phyloP scores from a whole-genome alignment of 2,329 filamentous ascomycete genomes.

The Chaetomium globosum region DNA sequence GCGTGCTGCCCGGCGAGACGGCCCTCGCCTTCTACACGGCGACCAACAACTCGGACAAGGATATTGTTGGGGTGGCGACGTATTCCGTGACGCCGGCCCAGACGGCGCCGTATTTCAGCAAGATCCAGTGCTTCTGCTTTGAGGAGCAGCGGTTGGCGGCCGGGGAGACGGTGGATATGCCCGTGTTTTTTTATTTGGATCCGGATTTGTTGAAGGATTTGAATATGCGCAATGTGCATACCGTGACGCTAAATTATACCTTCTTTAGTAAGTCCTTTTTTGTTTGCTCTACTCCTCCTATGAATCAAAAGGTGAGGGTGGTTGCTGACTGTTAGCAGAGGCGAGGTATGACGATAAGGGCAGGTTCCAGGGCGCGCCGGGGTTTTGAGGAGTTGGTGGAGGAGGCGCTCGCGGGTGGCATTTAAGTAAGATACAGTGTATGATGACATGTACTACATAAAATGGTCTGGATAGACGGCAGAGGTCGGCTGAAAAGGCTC shows the following conservation, averaged over 20 bases:
- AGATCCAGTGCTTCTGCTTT: slow-evolving; percentile 99
- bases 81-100: slow-evolving; percentile 96
- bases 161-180: slow-evolving; percentile 98
- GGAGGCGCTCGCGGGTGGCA: neutral
- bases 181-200: slow-evolving; percentile 98
- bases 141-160: slow-evolving; percentile 94
- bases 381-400: neutral
- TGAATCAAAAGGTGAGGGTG: neutral
- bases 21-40: slow-evolving; percentile 97
- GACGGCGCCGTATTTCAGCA: slow-evolving; percentile 96
- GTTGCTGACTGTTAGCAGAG: slow-evolving; percentile 57
- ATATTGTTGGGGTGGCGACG: slow-evolving; percentile 97
- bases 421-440: neutral
- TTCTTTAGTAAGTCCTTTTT: slow-evolving; percentile 82
- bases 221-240: slow-evolving; percentile 91
- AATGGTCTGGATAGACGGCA: slow-evolving; percentile 10
- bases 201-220: slow-evolving; percentile 90
- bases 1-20: slow-evolving; percentile 92
- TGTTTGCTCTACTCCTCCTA: neutral
- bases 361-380: slow-evolving; percentile 53
- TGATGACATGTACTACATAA: slow-evolving; percentile 12
- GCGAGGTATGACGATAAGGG: slow-evolving; percentile 84
- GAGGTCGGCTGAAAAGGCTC: neutral
- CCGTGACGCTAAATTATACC: slow-evolving; percentile 93
- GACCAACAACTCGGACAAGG: slow-evolving; percentile 83